Percentiles rank a stretch among this genome's conserved stretches.
Conservation (phyloP, 352 stramenopile genomes). For the Phytophthora megakarya region DNA sequence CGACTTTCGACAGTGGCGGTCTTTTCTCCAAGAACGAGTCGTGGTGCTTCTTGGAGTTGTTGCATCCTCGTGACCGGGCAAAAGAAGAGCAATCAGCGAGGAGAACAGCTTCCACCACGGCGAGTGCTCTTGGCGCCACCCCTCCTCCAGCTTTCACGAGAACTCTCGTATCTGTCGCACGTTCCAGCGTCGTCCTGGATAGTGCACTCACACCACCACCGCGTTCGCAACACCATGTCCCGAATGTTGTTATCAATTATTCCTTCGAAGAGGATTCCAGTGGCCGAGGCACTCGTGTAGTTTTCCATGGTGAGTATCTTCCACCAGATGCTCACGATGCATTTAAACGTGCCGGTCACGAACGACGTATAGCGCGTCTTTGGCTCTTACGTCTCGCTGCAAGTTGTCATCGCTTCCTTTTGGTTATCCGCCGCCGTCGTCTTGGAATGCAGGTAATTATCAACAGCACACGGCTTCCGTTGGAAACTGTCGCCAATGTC, state of each 20-base stretch:
- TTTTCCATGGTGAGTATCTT: slow-evolving; percentile 51
- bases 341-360: slow-evolving; percentile 33
- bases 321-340: slow-evolving; percentile 26
- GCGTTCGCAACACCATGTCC: slow-evolving; percentile 29
- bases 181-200: slow-evolving; percentile 22
- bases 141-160: slow-evolving; percentile 33
- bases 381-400: slow-evolving; percentile 39
- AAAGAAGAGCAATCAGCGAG: slow-evolving; percentile 33
- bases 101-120: slow-evolving; percentile 26
- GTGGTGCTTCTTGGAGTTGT: slow-evolving; percentile 53
- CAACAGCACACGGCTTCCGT: slow-evolving; percentile 31
- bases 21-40: slow-evolving; percentile 45
- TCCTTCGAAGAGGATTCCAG: slow-evolving; percentile 46
- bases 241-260: slow-evolving; percentile 52
- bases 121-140: slow-evolving; percentile 8
- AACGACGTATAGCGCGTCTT: slow-evolving; percentile 31
- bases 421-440: slow-evolving; percentile 47
- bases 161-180: slow-evolving; percentile 38
- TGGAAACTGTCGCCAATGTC: slow-evolving; percentile 32
- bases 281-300: slow-evolving; percentile 38
- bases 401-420: slow-evolving; percentile 45
- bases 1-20: slow-evolving; percentile 42
- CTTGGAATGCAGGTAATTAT: slow-evolving; percentile 57
- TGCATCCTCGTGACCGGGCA: slow-evolving; percentile 32
- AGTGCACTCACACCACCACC: slow-evolving; percentile 3